Percentiles rank a stretch among this genome's conserved stretches.
Evolutionary conservation across 805 yeast species (phyloP).

Genomic region (Kregervanrija delftensis): DNA sequence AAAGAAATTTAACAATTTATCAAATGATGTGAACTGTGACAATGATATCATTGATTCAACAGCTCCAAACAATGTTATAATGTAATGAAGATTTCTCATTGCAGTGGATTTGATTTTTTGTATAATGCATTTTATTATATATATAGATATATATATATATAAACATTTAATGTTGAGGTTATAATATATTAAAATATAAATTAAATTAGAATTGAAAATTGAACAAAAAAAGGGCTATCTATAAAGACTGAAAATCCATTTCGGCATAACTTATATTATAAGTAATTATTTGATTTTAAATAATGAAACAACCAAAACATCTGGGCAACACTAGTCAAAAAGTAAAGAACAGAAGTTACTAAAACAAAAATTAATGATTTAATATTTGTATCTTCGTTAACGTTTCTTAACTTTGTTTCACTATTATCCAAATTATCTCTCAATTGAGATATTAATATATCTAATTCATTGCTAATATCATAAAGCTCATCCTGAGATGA

Average conservation of each 20-base stretch:
- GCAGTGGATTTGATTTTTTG: background rate
- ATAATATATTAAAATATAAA: background rate
- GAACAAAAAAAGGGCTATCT: background rate
- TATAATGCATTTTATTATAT: background rate
- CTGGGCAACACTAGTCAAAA: constrained; percentile 13
- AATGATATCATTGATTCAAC: constrained; percentile 20
- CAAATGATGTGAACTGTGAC: no score
- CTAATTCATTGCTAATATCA: constrained; percentile 16
- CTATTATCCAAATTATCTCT: constrained; percentile 7
- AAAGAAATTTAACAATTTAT: no score
- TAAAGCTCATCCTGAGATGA: constrained; percentile 8
- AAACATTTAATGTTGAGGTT: background rate
- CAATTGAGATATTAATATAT: constrained; percentile 11
- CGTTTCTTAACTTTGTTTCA: constrained; percentile 21
- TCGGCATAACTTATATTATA: constrained; percentile 17
- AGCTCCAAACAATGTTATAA: constrained; percentile 29
- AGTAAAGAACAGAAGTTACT: constrained; percentile 5
- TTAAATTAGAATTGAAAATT: background rate
- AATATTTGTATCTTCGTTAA: constrained; percentile 21
- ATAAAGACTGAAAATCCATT: background rate
- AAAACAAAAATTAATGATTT: constrained; percentile 13
- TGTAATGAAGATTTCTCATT: constrained; percentile 9
- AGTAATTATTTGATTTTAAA: constrained; percentile 9
- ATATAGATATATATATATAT: background rate
- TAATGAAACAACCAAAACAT: constrained; percentile 20